These are phyloP conservation scores for Brassica cretica DNA, from an alignment of 345 rosid genomes.

Conservation along the genomic window DNA sequence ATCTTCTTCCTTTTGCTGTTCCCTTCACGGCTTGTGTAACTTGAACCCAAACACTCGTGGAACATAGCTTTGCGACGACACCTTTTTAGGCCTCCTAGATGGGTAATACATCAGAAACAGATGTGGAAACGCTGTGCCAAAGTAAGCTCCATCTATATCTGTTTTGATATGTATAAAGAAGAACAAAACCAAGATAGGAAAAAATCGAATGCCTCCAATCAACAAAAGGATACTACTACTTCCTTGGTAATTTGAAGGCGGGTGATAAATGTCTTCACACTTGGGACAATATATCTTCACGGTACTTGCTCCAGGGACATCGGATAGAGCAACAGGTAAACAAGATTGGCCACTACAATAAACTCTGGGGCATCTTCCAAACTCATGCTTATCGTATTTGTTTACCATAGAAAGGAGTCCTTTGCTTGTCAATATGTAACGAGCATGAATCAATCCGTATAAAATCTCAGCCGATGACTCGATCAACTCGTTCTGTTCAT, in stretches of 20 bases:
- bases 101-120: neutral
- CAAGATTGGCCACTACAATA: neutral
- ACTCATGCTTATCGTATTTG: neutral
- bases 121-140: neutral
- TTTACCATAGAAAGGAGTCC: neutral
- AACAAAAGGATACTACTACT: neutral
- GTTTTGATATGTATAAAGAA: neutral
- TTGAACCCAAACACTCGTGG: neutral
- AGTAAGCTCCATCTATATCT: neutral
- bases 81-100: neutral
- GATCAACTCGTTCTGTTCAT: neutral
- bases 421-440: neutral
- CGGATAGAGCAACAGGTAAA: slow-evolving; percentile 2
- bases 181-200: neutral
- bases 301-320: neutral
- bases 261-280: neutral
- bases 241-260: neutral
- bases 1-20: neutral
- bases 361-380: slow-evolving; percentile 4
- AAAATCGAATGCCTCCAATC: neutral
- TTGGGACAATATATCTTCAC: neutral
- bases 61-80: neutral
- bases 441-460: slow-evolving; percentile 3
- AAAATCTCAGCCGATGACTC: neutral
- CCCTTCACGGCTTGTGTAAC: neutral